phyloP scores from a whole-genome alignment of 352 stramenopile genomes.

The Phytopythium delawarense region DNA sequence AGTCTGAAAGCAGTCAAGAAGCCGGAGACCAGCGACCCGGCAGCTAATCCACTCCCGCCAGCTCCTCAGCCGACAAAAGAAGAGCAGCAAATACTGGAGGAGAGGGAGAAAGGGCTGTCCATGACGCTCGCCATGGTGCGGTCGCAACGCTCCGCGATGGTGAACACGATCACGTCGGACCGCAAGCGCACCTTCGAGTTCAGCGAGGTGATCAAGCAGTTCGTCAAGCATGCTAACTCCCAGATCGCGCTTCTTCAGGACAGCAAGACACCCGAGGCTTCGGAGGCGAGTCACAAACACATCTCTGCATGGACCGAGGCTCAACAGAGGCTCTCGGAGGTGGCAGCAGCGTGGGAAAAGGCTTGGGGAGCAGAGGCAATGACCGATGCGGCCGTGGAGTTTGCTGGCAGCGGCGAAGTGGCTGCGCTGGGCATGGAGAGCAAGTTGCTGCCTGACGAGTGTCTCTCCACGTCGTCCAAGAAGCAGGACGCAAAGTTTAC shows the following conservation, averaged over 20 bases:
- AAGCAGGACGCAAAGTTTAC: conserved; percentile 51
- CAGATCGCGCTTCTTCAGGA: conserved; percentile 10
- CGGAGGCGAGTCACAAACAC: conserved; percentile 6
- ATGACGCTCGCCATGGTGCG: conserved; percentile 74
- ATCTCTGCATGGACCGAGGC: conserved; percentile 27
- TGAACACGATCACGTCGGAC: conserved; percentile 55
- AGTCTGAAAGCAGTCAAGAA: background rate
- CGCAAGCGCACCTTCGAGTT: conserved; percentile 70
- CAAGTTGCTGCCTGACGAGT: conserved; percentile 52
- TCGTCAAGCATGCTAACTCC: conserved; percentile 46
- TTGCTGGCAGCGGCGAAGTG: conserved; percentile 45
- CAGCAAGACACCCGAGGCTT: conserved; percentile 2
- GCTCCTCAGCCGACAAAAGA: conserved; percentile 34
- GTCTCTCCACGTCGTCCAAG: conserved; percentile 49
- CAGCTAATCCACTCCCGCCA: conserved; percentile 4
- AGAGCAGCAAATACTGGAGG: conserved; percentile 62
- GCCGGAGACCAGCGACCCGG: background rate
- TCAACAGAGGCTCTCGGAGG: conserved; percentile 25
- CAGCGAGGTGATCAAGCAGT: conserved; percentile 37
- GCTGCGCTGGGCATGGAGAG: conserved; percentile 55
- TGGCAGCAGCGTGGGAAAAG: conserved; percentile 31
- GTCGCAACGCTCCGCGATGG: conserved; percentile 40
- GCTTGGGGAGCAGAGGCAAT: conserved; percentile 18
- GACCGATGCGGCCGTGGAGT: conserved; percentile 7
- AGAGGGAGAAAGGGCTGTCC: conserved; percentile 69